A percentile compares a stretch with the other conserved stretches of the same genome.
Conservation (phyloP, 495 filamentous ascomycete species). For the Polyplosphaeria fusca region DNA sequence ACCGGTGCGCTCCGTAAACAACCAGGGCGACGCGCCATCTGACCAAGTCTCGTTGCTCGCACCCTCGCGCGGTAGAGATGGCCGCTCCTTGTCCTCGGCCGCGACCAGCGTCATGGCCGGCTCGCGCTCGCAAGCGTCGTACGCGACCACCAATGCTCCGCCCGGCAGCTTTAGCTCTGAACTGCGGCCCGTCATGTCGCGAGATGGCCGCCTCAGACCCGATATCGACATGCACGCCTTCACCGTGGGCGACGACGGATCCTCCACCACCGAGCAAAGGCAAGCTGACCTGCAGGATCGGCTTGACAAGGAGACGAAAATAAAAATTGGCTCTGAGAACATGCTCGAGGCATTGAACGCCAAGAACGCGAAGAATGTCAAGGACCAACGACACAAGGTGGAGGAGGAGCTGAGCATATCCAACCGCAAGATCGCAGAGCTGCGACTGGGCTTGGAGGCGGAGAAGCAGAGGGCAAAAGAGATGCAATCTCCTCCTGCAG, state of each 20-base stretch:
- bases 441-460: constrained; percentile 76
- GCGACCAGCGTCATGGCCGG: constrained; percentile 33
- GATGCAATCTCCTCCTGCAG: constrained; percentile 51
- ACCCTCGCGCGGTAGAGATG: constrained; percentile 42
- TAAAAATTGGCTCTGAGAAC: constrained; percentile 96
- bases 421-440: constrained; percentile 82
- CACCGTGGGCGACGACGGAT: constrained; percentile 62
- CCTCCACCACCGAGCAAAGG: constrained; percentile 65
- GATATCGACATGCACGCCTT: constrained; percentile 57
- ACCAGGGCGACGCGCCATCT: constrained; percentile 31
- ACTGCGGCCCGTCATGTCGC: constrained; percentile 69
- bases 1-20: constrained; percentile 32
- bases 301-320: constrained; percentile 92
- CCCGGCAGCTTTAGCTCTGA: constrained; percentile 94
- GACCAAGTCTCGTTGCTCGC: constrained; percentile 34
- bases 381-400: constrained; percentile 80
- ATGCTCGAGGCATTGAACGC: constrained; percentile 86
- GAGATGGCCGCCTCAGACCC: constrained; percentile 64
- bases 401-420: constrained; percentile 88
- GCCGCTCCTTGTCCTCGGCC: constrained; percentile 35
- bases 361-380: constrained; percentile 95
- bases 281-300: constrained; percentile 71
- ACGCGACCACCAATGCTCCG: constrained; percentile 49
- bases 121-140: constrained; percentile 32
- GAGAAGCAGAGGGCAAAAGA: constrained; percentile 59